phyloP scores from a whole-genome alignment of 2,329 filamentous ascomycete species.

The Aspergillus niger region DNA sequence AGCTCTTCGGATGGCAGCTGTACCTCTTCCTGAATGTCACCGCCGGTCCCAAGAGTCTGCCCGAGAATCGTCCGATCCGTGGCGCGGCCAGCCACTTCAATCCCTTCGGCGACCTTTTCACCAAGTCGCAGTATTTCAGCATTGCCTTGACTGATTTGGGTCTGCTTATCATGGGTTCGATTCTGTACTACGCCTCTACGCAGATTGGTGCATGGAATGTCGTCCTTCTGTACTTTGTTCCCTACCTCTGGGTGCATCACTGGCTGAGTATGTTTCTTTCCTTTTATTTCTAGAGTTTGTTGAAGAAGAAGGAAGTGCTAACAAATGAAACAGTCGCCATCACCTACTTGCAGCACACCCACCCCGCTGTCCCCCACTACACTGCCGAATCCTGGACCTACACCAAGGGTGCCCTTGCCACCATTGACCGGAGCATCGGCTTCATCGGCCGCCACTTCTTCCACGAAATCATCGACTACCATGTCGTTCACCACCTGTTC shows the following conservation, averaged over 20 bases:
- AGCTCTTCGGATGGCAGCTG: conserved; percentile 65
- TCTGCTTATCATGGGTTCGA: conserved; percentile 53
- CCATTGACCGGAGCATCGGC: conserved; percentile 66
- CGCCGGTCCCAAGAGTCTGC: conserved; percentile 52
- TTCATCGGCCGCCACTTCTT: conserved; percentile 67
- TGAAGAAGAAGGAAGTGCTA: neutral
- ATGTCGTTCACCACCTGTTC: conserved; percentile 66
- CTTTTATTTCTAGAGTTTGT: neutral
- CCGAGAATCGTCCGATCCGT: conserved; percentile 20
- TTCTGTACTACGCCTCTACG: conserved; percentile 56
- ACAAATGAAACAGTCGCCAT: conserved; percentile 59
- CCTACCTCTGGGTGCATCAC: conserved; percentile 71
- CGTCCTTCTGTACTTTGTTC: conserved; percentile 62
- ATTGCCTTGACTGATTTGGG: conserved; percentile 64
- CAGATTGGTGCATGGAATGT: conserved; percentile 60
- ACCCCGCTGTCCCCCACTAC: conserved; percentile 60
- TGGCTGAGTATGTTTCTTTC: conserved; percentile 60
- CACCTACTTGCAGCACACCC: conserved; percentile 74
- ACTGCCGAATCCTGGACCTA: conserved; percentile 63
- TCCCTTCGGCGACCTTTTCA: conserved; percentile 63
- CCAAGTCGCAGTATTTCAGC: conserved; percentile 57
- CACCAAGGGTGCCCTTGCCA: conserved; percentile 62
- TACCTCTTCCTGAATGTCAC: conserved; percentile 65
- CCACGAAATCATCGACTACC: conserved; percentile 66
- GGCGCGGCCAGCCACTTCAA: conserved; percentile 57